phyloP scores from a whole-genome alignment of 805 yeast species.

The Saccharomycopsis fibuligera region DNA sequence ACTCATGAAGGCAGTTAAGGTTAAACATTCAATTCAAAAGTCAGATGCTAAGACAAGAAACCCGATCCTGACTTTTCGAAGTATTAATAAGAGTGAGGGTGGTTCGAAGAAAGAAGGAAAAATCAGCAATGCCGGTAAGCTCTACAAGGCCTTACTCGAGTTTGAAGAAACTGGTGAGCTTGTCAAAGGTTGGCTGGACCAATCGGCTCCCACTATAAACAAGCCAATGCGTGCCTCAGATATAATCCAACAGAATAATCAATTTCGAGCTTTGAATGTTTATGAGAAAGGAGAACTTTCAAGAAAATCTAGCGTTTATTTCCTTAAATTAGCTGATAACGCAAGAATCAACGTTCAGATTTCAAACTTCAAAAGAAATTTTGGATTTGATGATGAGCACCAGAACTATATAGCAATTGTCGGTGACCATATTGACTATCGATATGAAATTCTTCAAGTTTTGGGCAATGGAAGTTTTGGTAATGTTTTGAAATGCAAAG shows the following conservation, averaged over 20 bases:
- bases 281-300: slow-evolving; percentile 17
- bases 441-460: slow-evolving; percentile 54
- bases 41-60: neutral
- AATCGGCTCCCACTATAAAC: neutral
- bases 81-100: neutral
- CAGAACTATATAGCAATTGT: slow-evolving; percentile 51
- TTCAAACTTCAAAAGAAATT: slow-evolving; percentile 39
- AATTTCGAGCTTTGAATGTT: slow-evolving; percentile 13
- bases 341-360: slow-evolving; percentile 7
- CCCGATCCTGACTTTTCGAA: neutral
- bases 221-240: neutral
- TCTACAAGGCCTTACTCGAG: slow-evolving; percentile 14
- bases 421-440: slow-evolving; percentile 70
- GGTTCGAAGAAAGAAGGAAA: neutral
- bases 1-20: slow-evolving; percentile 4
- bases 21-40: neutral
- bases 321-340: slow-evolving; percentile 4
- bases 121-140: slow-evolving; percentile 9
- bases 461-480: slow-evolving; percentile 78
- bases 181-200: neutral
- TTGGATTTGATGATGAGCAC: slow-evolving; percentile 65
- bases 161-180: slow-evolving; percentile 21
- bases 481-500: slow-evolving; percentile 60
- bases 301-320: slow-evolving; percentile 14
- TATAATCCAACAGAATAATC: neutral